phyloP scores from a whole-genome alignment of 345 rosid genomes.

The Microthlaspi erraticum region DNA sequence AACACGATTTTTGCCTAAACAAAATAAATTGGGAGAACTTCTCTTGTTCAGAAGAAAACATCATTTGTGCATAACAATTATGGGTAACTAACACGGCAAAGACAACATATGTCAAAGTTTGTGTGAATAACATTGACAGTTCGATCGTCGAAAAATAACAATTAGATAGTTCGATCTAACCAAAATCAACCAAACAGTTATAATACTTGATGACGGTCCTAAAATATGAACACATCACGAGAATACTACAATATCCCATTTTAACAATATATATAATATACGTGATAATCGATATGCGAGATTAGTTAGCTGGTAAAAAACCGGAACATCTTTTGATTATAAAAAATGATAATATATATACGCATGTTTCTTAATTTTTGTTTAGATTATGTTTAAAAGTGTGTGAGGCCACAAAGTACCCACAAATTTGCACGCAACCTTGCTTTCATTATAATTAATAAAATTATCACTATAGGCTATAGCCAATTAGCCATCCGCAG shows the following conservation, averaged over 20 bases:
- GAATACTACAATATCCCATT: no score
- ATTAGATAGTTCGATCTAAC: no score
- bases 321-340: no score
- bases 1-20: neutral
- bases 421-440: conserved; percentile 31
- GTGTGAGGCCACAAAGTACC: conserved; percentile 28
- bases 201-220: no score
- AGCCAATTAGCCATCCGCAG: neutral
- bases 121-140: neutral
- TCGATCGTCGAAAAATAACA: no score
- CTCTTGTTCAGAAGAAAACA: neutral
- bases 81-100: neutral
- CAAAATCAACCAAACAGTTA: no score
- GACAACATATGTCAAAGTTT: conserved; percentile 1
- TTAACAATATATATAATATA: no score
- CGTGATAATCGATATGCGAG: no score
- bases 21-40: neutral
- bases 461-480: neutral
- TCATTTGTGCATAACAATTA: neutral
- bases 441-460: neutral
- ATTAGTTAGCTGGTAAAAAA: no score
- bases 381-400: neutral
- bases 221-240: no score
- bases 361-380: conserved; percentile 20
- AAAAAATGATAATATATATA: neutral